Percentiles rank a stretch among this genome's conserved stretches.
Conservation (phyloP, 2,329 filamentous ascomycete genomes). For the Zalaria obscura region DNA sequence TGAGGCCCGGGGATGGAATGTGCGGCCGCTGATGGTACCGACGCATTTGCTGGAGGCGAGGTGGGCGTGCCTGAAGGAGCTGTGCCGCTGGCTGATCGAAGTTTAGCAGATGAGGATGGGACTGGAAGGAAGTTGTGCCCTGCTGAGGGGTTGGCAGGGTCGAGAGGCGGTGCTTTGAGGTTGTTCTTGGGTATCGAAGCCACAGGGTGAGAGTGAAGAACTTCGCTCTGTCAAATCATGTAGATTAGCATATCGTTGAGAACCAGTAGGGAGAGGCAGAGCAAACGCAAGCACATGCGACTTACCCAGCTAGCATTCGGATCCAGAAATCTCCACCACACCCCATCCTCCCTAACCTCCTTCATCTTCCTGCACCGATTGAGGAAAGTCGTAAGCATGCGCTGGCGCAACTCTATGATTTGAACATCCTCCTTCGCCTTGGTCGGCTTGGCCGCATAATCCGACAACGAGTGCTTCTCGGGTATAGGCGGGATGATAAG, state of each 20-base stretch:
- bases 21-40: slow-evolving; percentile 38
- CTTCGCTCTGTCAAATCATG: slow-evolving; percentile 58
- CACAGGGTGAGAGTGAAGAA: slow-evolving; percentile 83
- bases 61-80: slow-evolving; percentile 37
- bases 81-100: slow-evolving; percentile 43
- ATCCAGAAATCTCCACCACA: slow-evolving; percentile 96
- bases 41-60: slow-evolving; percentile 36
- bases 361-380: slow-evolving; percentile 92
- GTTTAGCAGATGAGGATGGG: slow-evolving; percentile 71
- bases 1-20: slow-evolving; percentile 47
- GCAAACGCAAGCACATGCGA: slow-evolving; percentile 2
- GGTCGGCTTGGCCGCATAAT: slow-evolving; percentile 94
- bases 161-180: slow-evolving; percentile 85
- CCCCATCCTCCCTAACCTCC: slow-evolving; percentile 77
- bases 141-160: slow-evolving; percentile 80
- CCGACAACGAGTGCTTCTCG: slow-evolving; percentile 97
- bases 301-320: slow-evolving; percentile 96
- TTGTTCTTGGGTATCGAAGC: slow-evolving; percentile 87
- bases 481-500: slow-evolving; percentile 93
- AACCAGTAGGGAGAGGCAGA: not conserved
- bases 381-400: slow-evolving; percentile 90
- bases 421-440: slow-evolving; percentile 95
- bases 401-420: slow-evolving; percentile 91
- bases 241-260: too few species aligned
- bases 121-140: slow-evolving; percentile 81